Percentiles rank a stretch among this genome's conserved stretches.
Evolutionary conservation across 495 filamentous ascomycete genomes (phyloP).

Genomic region (Aspergillus affinis): DNA sequence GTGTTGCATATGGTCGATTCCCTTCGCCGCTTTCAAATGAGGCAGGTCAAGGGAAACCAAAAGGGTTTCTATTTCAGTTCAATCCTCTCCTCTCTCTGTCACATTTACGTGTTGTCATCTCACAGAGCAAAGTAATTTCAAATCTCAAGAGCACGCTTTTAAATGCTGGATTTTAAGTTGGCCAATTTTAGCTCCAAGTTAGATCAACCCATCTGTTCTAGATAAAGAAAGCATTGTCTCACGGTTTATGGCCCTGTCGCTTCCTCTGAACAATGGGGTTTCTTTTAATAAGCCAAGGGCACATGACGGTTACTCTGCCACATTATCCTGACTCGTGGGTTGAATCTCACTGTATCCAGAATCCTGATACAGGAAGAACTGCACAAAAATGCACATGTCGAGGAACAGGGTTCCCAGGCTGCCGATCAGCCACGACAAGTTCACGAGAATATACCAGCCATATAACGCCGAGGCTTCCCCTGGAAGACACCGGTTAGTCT

Average conservation of each 20-base stretch:
- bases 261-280: not conserved
- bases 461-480: conserved; percentile 64
- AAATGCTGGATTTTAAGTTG: not conserved
- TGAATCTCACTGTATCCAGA: conserved; percentile 2
- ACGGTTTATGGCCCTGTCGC: not conserved
- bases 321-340: not conserved
- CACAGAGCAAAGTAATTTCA: not conserved
- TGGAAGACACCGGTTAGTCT: conserved; percentile 37
- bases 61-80: not conserved
- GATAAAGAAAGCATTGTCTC: not conserved
- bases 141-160: not conserved
- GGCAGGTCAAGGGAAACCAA: not conserved
- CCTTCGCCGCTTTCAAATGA: not conserved
- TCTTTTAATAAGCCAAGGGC: not conserved
- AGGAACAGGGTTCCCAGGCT: conserved; percentile 83
- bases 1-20: not conserved
- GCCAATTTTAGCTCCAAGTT: not conserved
- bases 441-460: conserved; percentile 78
- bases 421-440: conserved; percentile 84
- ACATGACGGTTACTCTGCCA: not conserved
- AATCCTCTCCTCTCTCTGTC: not conserved
- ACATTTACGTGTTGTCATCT: not conserved
- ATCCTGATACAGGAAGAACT: conserved; percentile 82
- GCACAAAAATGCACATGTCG: conserved; percentile 82
- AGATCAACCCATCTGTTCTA: not conserved